Percentiles rank a stretch among this genome's conserved stretches.
Conservation (phyloP, 176 grass and related monocot genomes). For the Oryza rufipogon region DNA sequence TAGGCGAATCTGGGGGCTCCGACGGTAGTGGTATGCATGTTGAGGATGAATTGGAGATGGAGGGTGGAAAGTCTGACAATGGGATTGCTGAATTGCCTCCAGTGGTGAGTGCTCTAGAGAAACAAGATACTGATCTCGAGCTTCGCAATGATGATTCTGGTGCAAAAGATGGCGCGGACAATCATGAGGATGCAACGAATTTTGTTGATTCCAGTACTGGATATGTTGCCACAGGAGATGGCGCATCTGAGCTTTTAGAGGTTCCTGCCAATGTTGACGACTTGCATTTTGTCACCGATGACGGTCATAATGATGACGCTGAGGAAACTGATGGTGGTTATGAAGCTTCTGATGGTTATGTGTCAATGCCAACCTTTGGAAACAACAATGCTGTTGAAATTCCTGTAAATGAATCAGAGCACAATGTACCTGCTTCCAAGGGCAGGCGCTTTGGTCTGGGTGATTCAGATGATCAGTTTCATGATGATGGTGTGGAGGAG, state of each 20-base stretch:
- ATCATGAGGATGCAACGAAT: neutral
- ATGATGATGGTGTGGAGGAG: conserved; percentile 27
- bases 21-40: neutral
- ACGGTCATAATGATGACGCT: neutral
- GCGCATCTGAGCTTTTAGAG: neutral
- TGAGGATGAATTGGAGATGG: conserved; percentile 20
- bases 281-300: neutral
- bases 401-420: conserved; percentile 24
- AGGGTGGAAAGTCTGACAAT: neutral
- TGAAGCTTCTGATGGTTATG: conserved; percentile 10
- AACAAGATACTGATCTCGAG: neutral
- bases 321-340: conserved; percentile 3
- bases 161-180: neutral
- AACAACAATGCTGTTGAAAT: neutral
- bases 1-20: neutral
- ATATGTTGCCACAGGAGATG: conserved; percentile 15
- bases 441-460: conserved; percentile 24
- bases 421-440: conserved; percentile 38
- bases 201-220: conserved; percentile 12
- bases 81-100: conserved; percentile 13
- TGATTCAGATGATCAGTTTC: conserved; percentile 44
- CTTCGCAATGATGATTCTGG: neutral
- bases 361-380: conserved; percentile 6
- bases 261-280: neutral
- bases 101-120: neutral